Evolutionary conservation across 352 stramenopile species (phyloP).

Genomic region (Thalassiosira livingstoniorum): DNA sequence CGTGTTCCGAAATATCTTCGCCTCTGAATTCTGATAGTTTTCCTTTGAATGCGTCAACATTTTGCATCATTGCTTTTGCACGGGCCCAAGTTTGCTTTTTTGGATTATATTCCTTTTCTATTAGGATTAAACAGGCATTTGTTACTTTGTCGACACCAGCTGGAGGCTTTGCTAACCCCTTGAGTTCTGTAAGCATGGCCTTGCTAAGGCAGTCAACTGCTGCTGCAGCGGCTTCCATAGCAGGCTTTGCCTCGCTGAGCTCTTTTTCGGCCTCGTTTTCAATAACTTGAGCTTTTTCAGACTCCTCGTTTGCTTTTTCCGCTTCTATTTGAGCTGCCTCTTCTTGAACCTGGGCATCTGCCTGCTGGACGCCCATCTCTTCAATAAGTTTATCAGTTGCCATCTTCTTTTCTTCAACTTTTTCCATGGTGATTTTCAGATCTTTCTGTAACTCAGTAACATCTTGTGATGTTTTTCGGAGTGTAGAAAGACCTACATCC

Average conservation of each 20-base stretch:
- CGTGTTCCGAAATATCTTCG: constrained; percentile 94
- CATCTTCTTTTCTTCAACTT: constrained; percentile 95
- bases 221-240: constrained; percentile 94
- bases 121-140: constrained; percentile 95
- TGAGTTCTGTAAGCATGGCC: constrained; percentile 95
- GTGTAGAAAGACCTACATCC: constrained; percentile 94
- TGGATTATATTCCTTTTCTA: constrained; percentile 98
- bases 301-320: constrained; percentile 93
- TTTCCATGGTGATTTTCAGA: constrained; percentile 94
- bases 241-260: constrained; percentile 93
- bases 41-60: constrained; percentile 94
- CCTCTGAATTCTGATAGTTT: constrained; percentile 92
- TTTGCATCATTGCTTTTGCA: constrained; percentile 99
- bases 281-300: constrained; percentile 91
- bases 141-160: constrained; percentile 95
- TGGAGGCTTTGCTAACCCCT: constrained; percentile 95
- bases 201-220: constrained; percentile 98
- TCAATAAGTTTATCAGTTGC: constrained; percentile 94
- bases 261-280: constrained; percentile 93
- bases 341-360: constrained; percentile 96
- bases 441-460: constrained; percentile 95
- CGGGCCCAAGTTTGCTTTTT: constrained; percentile 95
- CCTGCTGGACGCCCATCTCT: constrained; percentile 91
- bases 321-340: constrained; percentile 93
- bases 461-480: constrained; percentile 95